A percentile compares a stretch with the other conserved stretches of the same genome.
phyloP scores from a whole-genome alignment of 2,329 filamentous ascomycete species.

The Aspergillus thermomutatus region DNA sequence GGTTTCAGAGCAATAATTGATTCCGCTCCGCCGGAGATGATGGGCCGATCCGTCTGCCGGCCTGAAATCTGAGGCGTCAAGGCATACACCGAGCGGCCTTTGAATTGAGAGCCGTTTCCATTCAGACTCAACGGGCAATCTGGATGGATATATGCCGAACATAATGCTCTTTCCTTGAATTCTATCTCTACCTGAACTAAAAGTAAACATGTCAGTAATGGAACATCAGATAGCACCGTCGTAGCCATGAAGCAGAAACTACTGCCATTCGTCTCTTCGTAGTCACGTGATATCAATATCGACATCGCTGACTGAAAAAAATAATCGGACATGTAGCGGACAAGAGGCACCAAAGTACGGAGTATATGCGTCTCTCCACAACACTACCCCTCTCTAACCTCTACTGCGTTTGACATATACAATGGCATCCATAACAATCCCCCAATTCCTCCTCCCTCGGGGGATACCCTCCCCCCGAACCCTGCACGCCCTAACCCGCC shows the following conservation, averaged over 20 bases:
- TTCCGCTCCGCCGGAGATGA: constrained; percentile 2
- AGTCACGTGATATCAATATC: not conserved
- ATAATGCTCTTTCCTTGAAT: no score
- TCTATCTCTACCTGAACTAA: no score
- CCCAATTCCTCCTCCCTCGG: constrained; percentile 66
- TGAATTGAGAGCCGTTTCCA: no score
- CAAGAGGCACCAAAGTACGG: not conserved
- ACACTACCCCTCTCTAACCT: constrained; percentile 1
- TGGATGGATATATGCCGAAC: no score
- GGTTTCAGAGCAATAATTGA: not conserved
- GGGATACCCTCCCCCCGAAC: constrained; percentile 37
- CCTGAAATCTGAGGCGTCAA: not conserved
- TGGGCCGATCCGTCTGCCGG: constrained; percentile 12
- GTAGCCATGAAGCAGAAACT: no score
- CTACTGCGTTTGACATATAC: constrained; percentile 1
- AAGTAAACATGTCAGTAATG: no score
- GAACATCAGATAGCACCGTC: no score
- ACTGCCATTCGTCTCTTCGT: no score
- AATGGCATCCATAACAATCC: constrained; percentile 45
- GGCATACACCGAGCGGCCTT: no score
- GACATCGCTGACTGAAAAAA: not conserved
- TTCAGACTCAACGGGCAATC: no score
- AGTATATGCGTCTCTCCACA: not conserved
- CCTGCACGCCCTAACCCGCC: constrained; percentile 26
- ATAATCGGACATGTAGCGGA: not conserved